Percentiles rank a stretch among this genome's conserved stretches.
Evolutionary conservation across 1,284 basidiomycete species (phyloP).

Genomic region (Ganoderma multipileum): DNA sequence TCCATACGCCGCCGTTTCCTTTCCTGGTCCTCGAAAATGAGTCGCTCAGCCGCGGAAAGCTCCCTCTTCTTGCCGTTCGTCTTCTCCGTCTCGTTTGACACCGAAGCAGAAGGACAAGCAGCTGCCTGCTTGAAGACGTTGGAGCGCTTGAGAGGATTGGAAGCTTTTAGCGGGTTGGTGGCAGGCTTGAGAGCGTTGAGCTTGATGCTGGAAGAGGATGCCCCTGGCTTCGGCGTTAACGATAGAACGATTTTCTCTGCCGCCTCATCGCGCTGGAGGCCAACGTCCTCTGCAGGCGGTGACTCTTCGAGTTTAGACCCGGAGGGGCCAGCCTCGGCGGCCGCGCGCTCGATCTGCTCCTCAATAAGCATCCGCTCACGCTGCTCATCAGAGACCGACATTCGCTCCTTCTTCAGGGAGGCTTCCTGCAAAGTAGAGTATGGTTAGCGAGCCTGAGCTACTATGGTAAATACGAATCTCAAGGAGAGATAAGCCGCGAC

Average conservation of each 20-base stretch:
- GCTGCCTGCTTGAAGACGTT: constrained; percentile 77
- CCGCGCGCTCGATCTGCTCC: constrained; percentile 94
- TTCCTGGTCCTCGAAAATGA: constrained; percentile 89
- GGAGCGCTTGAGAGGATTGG: constrained; percentile 64
- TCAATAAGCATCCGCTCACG: constrained; percentile 89
- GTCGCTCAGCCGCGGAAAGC: constrained; percentile 83
- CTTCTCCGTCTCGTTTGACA: constrained; percentile 31
- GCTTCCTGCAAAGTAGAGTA: constrained; percentile 66
- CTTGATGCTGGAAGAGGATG: constrained; percentile 63
- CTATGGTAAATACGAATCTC: neutral
- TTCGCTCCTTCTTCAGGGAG: constrained; percentile 90
- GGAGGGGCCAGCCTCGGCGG: constrained; percentile 41
- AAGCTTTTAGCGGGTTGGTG: constrained; percentile 55
- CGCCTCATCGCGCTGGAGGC: constrained; percentile 77
- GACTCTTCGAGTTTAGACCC: constrained; percentile 34
- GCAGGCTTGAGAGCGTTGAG: constrained; percentile 56
- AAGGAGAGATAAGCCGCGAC: neutral
- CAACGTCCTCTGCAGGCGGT: constrained; percentile 57
- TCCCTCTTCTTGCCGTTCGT: constrained; percentile 56
- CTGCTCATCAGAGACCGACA: constrained; percentile 93
- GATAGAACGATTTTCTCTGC: constrained; percentile 78
- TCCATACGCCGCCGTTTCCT: constrained; percentile 79
- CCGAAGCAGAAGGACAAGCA: constrained; percentile 21
- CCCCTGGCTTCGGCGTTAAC: constrained; percentile 60
- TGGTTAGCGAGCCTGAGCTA: neutral